These are phyloP conservation scores for Collybia sp. DNA, from an alignment of 768 basidiomycete genomes.

Conservation along the genomic window DNA sequence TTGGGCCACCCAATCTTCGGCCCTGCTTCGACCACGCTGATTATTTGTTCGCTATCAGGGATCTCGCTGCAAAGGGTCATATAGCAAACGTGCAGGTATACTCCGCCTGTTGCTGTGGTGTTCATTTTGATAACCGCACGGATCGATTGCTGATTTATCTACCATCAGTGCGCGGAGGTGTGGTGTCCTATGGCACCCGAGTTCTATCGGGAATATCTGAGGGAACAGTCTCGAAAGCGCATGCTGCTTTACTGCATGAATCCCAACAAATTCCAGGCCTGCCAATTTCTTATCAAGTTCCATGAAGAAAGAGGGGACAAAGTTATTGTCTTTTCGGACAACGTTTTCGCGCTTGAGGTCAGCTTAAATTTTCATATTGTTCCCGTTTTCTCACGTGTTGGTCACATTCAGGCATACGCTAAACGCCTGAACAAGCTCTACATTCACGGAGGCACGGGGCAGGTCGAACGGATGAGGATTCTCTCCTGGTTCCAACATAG, in stretches of 20 bases:
- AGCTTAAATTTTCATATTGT: slow-evolving; percentile 12
- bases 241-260: slow-evolving; percentile 99
- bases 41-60: slow-evolving; percentile 34
- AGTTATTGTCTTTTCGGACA: slow-evolving; percentile 99
- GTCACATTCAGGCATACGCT: slow-evolving; percentile 69
- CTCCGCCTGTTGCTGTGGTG: slow-evolving; percentile 1
- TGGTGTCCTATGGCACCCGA: slow-evolving; percentile 99
- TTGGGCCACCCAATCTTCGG: slow-evolving; percentile 4
- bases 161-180: slow-evolving; percentile 88
- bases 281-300: slow-evolving; percentile 97
- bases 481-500: slow-evolving; percentile 94
- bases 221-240: slow-evolving; percentile 87
- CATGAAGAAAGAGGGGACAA: slow-evolving; percentile 98
- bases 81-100: slow-evolving; percentile 99
- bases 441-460: slow-evolving; percentile 94
- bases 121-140: background rate
- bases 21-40: slow-evolving; percentile 9
- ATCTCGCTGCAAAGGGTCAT: slow-evolving; percentile 97
- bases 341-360: slow-evolving; percentile 95
- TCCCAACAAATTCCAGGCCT: slow-evolving; percentile 98
- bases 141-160: slow-evolving; percentile 5
- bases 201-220: slow-evolving; percentile 96
- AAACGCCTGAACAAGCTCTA: slow-evolving; percentile 90
- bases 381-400: background rate
- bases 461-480: slow-evolving; percentile 93